phyloP scores from a whole-genome alignment of 2,329 filamentous ascomycete genomes.

The Fusarium caatingaense region DNA sequence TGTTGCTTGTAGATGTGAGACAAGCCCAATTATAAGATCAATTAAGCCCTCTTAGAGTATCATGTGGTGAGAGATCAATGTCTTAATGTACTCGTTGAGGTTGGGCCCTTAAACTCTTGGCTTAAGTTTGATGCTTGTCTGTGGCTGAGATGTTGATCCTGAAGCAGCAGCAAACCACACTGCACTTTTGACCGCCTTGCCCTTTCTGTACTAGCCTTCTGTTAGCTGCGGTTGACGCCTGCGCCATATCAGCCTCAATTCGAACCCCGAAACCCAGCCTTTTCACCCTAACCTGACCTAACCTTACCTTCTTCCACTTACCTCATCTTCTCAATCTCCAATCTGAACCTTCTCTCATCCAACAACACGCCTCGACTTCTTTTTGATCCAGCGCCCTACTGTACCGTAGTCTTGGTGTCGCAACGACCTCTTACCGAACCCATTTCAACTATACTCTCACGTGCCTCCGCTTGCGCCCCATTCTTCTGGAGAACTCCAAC shows the following conservation, averaged over 20 bases:
- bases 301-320: not conserved
- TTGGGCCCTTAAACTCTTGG: slow-evolving; percentile 18
- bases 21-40: not conserved
- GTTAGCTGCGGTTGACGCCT: slow-evolving; percentile 30
- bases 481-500: slow-evolving; percentile 37
- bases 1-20: not conserved
- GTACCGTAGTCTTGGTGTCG: slow-evolving; percentile 20
- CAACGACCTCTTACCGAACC: slow-evolving; percentile 3
- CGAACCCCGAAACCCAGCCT: slow-evolving; percentile 41
- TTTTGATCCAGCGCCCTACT: slow-evolving; percentile 1
- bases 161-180: slow-evolving; percentile 25
- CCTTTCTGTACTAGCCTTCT: slow-evolving; percentile 34
- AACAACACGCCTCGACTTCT: slow-evolving; percentile 7
- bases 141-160: slow-evolving; percentile 29
- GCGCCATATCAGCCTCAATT: slow-evolving; percentile 47
- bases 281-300: slow-evolving; percentile 23
- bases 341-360: slow-evolving; percentile 23
- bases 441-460: slow-evolving; percentile 27
- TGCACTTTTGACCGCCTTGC: slow-evolving; percentile 43
- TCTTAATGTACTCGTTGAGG: slow-evolving; percentile 1
- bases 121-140: slow-evolving; percentile 12
- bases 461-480: slow-evolving; percentile 25
- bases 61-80: not conserved
- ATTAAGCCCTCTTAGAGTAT: not conserved
- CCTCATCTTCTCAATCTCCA: slow-evolving; percentile 4